Percentiles rank a stretch among this genome's conserved stretches.
Evolutionary conservation across 495 filamentous ascomycete species (phyloP).

Genomic region (Penicillium silybi): DNA sequence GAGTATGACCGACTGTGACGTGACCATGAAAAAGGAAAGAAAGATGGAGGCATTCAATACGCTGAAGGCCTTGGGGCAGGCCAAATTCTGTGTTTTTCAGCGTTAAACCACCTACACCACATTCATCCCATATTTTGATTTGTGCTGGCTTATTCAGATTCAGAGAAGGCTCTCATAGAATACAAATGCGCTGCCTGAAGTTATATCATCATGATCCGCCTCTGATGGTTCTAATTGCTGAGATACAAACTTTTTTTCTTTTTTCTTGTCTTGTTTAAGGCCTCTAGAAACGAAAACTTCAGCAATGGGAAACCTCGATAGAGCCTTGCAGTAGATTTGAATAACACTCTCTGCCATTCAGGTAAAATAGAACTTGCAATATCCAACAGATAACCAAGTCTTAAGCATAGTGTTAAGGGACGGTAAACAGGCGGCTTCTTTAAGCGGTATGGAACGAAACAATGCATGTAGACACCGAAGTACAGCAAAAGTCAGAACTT

Average conservation of each 20-base stretch:
- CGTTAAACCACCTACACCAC: conserved; percentile 4
- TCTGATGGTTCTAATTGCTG: background rate
- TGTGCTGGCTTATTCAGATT: conserved; percentile 8
- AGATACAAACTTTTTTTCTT: background rate
- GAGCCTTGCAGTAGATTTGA: background rate
- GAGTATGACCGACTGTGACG: conserved; percentile 25
- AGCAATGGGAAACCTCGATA: background rate
- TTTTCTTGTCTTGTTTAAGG: background rate
- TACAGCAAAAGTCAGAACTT: too few relatives aligned
- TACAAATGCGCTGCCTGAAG: conserved; percentile 6
- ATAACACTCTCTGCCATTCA: too few relatives aligned
- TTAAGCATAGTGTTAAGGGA: too few relatives aligned
- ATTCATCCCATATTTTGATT: background rate
- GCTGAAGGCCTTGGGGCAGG: conserved; percentile 1
- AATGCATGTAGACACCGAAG: too few relatives aligned
- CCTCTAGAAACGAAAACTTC: background rate
- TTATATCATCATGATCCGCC: background rate
- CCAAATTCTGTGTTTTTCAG: conserved; percentile 10
- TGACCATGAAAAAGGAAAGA: conserved; percentile 34
- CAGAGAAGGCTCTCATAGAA: conserved; percentile 21
- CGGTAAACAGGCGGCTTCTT: too few relatives aligned
- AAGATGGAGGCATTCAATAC: background rate
- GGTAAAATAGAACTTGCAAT: too few relatives aligned
- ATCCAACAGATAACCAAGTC: too few relatives aligned
- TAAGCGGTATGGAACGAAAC: too few relatives aligned